Percentiles rank a stretch among this genome's conserved stretches.
Conservation (phyloP, 75 land plant species). For the Picea sitchensis region DNA sequence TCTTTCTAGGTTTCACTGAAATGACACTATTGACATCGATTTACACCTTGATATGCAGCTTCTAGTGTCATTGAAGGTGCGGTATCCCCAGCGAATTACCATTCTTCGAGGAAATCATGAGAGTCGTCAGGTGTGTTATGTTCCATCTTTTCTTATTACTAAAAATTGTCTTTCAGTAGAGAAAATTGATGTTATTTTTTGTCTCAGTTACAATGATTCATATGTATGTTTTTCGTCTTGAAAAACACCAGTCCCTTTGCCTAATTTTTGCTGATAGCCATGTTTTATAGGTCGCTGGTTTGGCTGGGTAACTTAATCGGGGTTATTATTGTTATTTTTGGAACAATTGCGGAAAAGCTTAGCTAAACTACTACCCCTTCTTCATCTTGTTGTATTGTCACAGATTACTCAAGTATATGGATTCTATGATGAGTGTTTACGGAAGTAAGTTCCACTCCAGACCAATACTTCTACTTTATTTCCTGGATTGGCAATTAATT, state of each 20-base stretch:
- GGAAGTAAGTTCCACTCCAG: conserved; percentile 58
- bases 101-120: conserved; percentile 94
- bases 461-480: neutral
- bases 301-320: no score
- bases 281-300: neutral
- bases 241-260: neutral
- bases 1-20: neutral
- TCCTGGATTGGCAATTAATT: neutral
- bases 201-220: neutral
- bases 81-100: conserved; percentile 84
- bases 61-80: conserved; percentile 87
- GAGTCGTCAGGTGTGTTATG: conserved; percentile 68
- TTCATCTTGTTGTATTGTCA: conserved; percentile 11
- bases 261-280: neutral
- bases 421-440: conserved; percentile 87
- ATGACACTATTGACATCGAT: neutral
- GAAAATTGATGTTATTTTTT: no score
- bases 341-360: neutral
- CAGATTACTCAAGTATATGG: conserved; percentile 99
- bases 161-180: neutral
- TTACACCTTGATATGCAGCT: conserved; percentile 41
- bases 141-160: conserved; percentile 10
- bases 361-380: neutral
- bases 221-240: neutral
- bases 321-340: no score